phyloP scores from a whole-genome alignment of 176 grass and related monocot genomes.

The Rhynchospora tenuis region DNA sequence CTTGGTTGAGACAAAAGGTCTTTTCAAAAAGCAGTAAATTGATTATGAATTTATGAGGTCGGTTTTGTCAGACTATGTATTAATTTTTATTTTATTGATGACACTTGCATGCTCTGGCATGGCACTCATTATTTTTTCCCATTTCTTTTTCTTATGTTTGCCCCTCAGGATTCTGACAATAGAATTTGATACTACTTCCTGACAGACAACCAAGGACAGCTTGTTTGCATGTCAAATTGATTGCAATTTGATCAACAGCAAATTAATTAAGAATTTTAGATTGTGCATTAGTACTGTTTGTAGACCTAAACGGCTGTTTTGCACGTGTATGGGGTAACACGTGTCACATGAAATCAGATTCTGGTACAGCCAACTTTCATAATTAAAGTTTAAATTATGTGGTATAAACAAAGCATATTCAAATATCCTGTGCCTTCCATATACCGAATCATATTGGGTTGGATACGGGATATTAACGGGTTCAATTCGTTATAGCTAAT shows the following conservation, averaged over 20 bases:
- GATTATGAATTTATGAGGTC: background rate
- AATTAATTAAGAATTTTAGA: background rate
- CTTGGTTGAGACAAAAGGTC: too few species aligned
- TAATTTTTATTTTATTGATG: background rate
- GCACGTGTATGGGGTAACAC: constrained; percentile 21
- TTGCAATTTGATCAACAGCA: constrained; percentile 8
- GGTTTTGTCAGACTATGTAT: background rate
- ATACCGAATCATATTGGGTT: background rate
- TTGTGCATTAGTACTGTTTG: background rate
- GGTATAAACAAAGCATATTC: background rate
- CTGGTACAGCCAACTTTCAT: background rate
- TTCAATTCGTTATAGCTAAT: background rate
- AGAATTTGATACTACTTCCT: background rate
- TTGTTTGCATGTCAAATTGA: constrained; percentile 20
- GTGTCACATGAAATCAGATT: constrained; percentile 24
- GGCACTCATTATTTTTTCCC: background rate
- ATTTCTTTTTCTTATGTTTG: background rate
- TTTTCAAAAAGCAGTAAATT: too few species aligned
- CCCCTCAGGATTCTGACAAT: background rate
- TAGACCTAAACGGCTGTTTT: background rate
- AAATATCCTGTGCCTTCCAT: background rate
- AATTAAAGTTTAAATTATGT: background rate
- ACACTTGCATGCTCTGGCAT: background rate
- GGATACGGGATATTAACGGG: background rate
- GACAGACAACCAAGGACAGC: constrained; percentile 13